These are phyloP conservation scores for Myxozyma lipomycoides DNA, from an alignment of 805 yeast species.

Conservation along the genomic window DNA sequence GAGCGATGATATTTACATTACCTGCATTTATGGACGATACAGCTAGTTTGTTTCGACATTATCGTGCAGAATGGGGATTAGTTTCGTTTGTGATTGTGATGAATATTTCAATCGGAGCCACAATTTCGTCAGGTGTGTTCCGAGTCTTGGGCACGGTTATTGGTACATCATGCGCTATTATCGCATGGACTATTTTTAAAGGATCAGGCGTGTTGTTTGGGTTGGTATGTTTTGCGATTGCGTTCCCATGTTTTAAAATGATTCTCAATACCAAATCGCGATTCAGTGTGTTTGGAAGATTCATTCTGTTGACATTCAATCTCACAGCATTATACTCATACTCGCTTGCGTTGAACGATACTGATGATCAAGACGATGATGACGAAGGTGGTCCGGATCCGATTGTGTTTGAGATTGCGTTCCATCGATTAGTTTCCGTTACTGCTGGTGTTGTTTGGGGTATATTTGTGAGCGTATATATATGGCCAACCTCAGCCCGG, in stretches of 20 bases:
- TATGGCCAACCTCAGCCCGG: conserved; percentile 68
- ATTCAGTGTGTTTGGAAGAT: conserved; percentile 46
- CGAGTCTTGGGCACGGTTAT: conserved; percentile 64
- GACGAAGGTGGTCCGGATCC: conserved; percentile 69
- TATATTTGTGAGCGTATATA: conserved; percentile 52
- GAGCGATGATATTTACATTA: conserved; percentile 59
- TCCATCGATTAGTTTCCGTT: conserved; percentile 72
- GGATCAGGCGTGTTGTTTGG: conserved; percentile 56
- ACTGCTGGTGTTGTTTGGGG: conserved; percentile 75
- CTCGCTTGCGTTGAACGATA: conserved; percentile 55
- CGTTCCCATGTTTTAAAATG: conserved; percentile 46
- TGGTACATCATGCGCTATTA: conserved; percentile 41
- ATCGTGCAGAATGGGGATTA: conserved; percentile 83
- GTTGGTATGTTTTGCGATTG: conserved; percentile 43
- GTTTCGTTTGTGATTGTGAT: conserved; percentile 76
- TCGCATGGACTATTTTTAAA: conserved; percentile 51
- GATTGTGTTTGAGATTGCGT: conserved; percentile 65
- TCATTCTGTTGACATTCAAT: conserved; percentile 70
- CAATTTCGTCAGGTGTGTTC: conserved; percentile 36
- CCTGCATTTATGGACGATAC: conserved; percentile 64
- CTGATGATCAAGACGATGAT: conserved; percentile 48
- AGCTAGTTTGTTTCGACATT: conserved; percentile 50
- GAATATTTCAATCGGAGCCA: conserved; percentile 82
- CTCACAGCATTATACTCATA: conserved; percentile 73
- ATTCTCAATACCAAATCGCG: conserved; percentile 58